Percentiles rank a stretch among this genome's conserved stretches.
These are phyloP conservation scores for Russula sp. DNA, from an alignment of 768 basidiomycete genomes.

Conservation along the genomic window DNA sequence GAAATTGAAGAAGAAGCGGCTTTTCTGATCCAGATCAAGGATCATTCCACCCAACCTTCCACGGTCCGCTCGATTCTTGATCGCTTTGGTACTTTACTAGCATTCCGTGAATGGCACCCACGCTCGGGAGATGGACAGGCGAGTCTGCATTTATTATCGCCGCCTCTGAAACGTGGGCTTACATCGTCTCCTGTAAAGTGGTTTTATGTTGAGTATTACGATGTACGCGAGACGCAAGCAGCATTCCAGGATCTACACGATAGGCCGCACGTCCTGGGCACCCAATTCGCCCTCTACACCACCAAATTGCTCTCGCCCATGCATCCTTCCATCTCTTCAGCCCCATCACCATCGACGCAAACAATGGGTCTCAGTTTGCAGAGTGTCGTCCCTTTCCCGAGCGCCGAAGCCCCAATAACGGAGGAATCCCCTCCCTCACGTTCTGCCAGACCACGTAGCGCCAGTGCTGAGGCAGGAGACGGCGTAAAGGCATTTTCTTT, in stretches of 20 bases:
- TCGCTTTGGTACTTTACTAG: constrained; percentile 27
- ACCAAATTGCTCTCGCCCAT: constrained; percentile 19
- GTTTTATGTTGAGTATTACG: constrained; percentile 66
- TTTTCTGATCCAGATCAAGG: constrained; percentile 28
- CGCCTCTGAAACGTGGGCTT: not conserved
- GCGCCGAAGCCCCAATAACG: constrained; percentile 5
- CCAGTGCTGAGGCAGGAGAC: constrained; percentile 31
- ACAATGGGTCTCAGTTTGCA: constrained; percentile 4
- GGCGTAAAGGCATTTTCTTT: constrained; percentile 31
- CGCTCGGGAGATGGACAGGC: constrained; percentile 28
- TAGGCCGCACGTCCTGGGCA: constrained; percentile 28
- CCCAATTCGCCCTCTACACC: constrained; percentile 26
- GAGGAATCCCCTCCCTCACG: constrained; percentile 9
- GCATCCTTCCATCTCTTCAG: constrained; percentile 1
- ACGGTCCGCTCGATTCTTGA: constrained; percentile 26
- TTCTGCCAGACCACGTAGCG: constrained; percentile 28
- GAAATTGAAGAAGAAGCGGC: constrained; percentile 30
- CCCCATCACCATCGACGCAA: constrained; percentile 11
- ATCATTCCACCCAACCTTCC: constrained; percentile 18
- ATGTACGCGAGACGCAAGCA: constrained; percentile 53
- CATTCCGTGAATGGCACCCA: constrained; percentile 24
- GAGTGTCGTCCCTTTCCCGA: constrained; percentile 28
- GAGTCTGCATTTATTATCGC: constrained; percentile 11
- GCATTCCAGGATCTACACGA: constrained; percentile 53
- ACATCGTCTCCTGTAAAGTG: constrained; percentile 33